Conservation (phyloP, 2,329 filamentous ascomycete genomes). For the Fusarium sp. region DNA sequence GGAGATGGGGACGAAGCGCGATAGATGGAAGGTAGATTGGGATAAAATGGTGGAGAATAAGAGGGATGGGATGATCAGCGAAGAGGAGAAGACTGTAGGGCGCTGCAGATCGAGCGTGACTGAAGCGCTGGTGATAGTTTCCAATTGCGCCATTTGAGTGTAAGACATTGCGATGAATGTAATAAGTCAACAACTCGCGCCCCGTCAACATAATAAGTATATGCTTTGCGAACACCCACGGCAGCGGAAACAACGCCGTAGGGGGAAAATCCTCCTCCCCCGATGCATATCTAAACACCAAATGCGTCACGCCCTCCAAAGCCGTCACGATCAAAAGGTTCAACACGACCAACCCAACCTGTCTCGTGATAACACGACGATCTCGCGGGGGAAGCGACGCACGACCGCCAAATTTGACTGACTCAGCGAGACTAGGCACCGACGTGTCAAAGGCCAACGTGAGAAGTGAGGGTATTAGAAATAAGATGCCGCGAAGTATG, state of each 20-base stretch:
- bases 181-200: slow-evolving; percentile 74
- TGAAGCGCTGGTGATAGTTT: slow-evolving; percentile 56
- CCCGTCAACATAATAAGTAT: slow-evolving; percentile 55
- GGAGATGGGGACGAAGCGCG: slow-evolving; percentile 74
- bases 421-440: slow-evolving; percentile 74
- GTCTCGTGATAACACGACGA: slow-evolving; percentile 47
- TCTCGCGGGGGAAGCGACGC: slow-evolving; percentile 61
- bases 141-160: slow-evolving; percentile 62
- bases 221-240: slow-evolving; percentile 65
- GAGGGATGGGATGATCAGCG: slow-evolving; percentile 75
- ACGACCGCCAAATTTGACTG: slow-evolving; percentile 74
- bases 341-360: slow-evolving; percentile 55
- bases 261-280: slow-evolving; percentile 59
- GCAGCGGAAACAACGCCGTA: slow-evolving; percentile 61
- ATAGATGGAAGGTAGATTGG: slow-evolving; percentile 74
- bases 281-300: slow-evolving; percentile 50
- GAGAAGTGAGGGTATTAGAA: slow-evolving; percentile 75
- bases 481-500: slow-evolving; percentile 75
- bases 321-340: slow-evolving; percentile 59
- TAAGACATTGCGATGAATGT: slow-evolving; percentile 77
- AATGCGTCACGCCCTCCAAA: slow-evolving; percentile 56
- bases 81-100: slow-evolving; percentile 71
- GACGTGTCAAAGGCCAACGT: slow-evolving; percentile 79
- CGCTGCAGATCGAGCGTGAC: slow-evolving; percentile 66
- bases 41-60: slow-evolving; percentile 71